Base-by-base conservation (phyloP, 345 rosid genomes). In the Passiflora organensis region DNA sequence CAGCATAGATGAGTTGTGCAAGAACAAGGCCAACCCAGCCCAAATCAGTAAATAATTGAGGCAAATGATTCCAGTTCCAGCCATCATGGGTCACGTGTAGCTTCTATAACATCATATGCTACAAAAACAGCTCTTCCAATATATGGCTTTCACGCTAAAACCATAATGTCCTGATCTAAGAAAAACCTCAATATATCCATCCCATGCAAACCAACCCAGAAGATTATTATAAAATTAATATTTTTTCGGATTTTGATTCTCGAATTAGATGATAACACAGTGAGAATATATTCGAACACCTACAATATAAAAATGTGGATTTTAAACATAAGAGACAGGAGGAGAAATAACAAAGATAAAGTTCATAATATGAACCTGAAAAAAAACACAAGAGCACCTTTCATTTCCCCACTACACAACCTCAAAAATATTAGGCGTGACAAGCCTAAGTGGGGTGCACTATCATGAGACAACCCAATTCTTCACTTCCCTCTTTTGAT, bases 371-470 rank as follows among this genome's bases (percentile, higher is more conserved):
- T 66, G 58, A 78, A 60, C 67, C 64, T 54, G 51, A 49, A 60
- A 67, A 58, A 58, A 28, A 57, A 56, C 69, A 59, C 51, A 67
- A 2, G 42, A 53, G 47, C 57, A 66, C 62, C 41, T 59, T 74
- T 19, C 46, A 18, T 11, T n/a, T n/a, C 52, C 28, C 67, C 69
- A 78, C 72, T 71, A 79, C 79, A 56, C 60, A 73, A 76, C 69
- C 77, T 81, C 84, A 80, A 82, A 87, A 80, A 74, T 73, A 73
- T 74, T 71, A 78, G 93, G 95, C 95, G 89, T 86, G 96, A 79
- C 79, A 74, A 43, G 55, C 78, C 68, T 53, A 72, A 88, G 96
- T 88, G 94, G 98, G 93, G 82, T 66, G 91, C 96, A 81, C 72
- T 62, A 91, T 91, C 90, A 88, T 85, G 52, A 73, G 67, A 55